These are phyloP conservation scores for Peronosclerospora sorghi DNA, from an alignment of 352 stramenopile genomes.

Conservation along the genomic window DNA sequence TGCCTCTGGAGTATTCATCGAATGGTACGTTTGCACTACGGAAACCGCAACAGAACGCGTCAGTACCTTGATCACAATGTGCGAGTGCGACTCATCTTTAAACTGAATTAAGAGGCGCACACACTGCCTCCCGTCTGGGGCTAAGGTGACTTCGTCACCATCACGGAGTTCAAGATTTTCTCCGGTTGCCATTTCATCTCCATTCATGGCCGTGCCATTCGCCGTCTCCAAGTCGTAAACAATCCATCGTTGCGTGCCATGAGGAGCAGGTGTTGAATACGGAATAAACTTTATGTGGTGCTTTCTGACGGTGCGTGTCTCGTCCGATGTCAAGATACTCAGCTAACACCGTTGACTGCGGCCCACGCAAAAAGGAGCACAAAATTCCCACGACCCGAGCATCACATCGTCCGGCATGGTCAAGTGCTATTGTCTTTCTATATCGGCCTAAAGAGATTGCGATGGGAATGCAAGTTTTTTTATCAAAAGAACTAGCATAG, in stretches of 20 bases:
- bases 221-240: conserved; percentile 71
- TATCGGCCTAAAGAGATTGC: too few relatives aligned
- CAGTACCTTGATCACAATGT: conserved; percentile 31
- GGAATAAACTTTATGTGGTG: conserved; percentile 52
- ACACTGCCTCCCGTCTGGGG: conserved; percentile 47
- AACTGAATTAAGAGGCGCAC: conserved; percentile 46
- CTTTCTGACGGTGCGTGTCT: conserved; percentile 73
- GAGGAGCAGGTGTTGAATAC: conserved; percentile 5
- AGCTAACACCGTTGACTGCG: conserved; percentile 59
- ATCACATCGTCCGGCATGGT: conserved; percentile 16
- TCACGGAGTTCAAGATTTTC: conserved; percentile 51
- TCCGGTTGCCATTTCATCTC: conserved; percentile 39
- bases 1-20: not conserved
- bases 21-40: conserved; percentile 5
- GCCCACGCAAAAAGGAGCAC: conserved; percentile 49
- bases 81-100: conserved; percentile 24
- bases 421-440: conserved; percentile 3
- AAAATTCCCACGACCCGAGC: conserved; percentile 35
- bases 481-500: too few relatives aligned
- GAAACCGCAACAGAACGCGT: conserved; percentile 3
- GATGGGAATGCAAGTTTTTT: too few relatives aligned
- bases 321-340: conserved; percentile 52
- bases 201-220: conserved; percentile 74
- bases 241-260: conserved; percentile 37
- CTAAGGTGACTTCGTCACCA: conserved; percentile 58